phyloP scores from a whole-genome alignment of 371 early-diverging fungal species.

The Mucor lusitanicus region DNA sequence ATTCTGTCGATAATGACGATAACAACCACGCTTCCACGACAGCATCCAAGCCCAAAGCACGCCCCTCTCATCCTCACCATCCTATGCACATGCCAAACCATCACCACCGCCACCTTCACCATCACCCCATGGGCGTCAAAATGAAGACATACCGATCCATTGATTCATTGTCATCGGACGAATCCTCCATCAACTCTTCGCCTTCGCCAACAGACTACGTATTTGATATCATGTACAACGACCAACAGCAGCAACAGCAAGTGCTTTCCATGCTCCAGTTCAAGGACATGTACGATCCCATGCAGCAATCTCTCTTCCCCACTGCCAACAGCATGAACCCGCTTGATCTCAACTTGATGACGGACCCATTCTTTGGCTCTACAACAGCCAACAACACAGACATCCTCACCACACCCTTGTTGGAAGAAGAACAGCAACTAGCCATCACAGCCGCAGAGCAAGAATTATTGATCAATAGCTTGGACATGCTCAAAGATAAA shows the following conservation, averaged over 20 bases:
- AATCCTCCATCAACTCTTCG: constrained; percentile 51
- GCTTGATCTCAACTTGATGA: not conserved
- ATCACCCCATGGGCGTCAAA: not conserved
- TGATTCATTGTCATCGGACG: constrained; percentile 44
- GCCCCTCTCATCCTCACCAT: not conserved
- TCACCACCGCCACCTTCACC: not conserved
- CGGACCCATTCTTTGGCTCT: constrained; percentile 17
- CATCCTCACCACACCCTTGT: not conserved
- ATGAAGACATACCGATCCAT: constrained; percentile 23
- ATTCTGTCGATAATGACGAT: constrained; percentile 41
- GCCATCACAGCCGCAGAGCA: not conserved
- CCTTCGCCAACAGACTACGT: constrained; percentile 51
- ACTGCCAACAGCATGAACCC: not conserved
- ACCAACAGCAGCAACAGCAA: constrained; percentile 22
- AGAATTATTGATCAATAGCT: not conserved
- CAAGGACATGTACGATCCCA: constrained; percentile 30
- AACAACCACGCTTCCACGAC: not conserved
- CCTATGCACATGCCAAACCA: not conserved
- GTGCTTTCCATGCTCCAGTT: constrained; percentile 23
- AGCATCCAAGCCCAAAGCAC: not conserved
- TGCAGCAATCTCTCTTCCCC: constrained; percentile 22
- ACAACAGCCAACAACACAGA: not conserved
- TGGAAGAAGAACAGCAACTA: not conserved
- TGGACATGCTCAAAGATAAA: not conserved
- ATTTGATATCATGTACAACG: constrained; percentile 49